Evolutionary conservation across 768 basidiomycete genomes (phyloP).

Genomic region (Suillus placidus): DNA sequence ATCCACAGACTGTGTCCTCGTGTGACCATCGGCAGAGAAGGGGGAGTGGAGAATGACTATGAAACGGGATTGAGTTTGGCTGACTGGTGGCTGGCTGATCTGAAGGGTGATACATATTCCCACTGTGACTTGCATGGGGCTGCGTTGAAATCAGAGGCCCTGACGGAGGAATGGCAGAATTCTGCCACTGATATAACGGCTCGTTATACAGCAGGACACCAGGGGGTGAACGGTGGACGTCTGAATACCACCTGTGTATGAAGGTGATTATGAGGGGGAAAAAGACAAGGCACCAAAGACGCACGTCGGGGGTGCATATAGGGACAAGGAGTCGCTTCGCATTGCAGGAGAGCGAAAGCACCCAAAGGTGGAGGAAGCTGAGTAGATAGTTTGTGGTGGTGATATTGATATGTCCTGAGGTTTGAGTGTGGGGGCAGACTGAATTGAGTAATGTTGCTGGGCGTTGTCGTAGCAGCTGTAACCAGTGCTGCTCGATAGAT

Average conservation of each 20-base stretch:
- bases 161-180: not conserved
- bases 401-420: too few relatives aligned
- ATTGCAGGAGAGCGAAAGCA: too few relatives aligned
- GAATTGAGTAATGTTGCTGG: not conserved
- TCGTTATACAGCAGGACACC: not conserved
- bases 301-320: too few relatives aligned
- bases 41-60: not conserved
- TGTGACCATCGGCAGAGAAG: not conserved
- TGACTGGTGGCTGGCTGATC: not conserved
- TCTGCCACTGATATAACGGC: not conserved
- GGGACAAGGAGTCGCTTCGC: too few relatives aligned
- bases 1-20: not conserved
- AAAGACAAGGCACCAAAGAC: not conserved
- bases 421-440: not conserved
- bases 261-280: not conserved
- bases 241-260: not conserved
- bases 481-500: not conserved
- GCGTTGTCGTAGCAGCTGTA: not conserved
- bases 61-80: not conserved
- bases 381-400: too few relatives aligned
- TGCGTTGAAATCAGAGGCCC: not conserved
- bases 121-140: not conserved
- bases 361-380: too few relatives aligned
- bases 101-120: not conserved
- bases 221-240: not conserved